These are phyloP conservation scores for Hanseniaspora meyeri DNA, from an alignment of 805 yeast species.

Conservation along the genomic window DNA sequence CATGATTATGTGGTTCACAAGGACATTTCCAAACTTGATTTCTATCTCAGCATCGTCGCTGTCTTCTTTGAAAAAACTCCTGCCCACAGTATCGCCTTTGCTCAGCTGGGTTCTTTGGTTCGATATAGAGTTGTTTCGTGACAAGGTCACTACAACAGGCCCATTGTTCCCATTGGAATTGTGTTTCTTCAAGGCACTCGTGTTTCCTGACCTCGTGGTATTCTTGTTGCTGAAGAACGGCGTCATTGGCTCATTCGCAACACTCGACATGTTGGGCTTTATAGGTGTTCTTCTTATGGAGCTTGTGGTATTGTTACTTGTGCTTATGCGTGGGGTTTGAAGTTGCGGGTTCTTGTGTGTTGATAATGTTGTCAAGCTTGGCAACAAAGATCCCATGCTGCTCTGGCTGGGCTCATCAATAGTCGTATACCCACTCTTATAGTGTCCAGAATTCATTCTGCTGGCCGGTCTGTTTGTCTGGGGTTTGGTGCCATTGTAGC, in stretches of 20 bases:
- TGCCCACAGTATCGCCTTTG: neutral
- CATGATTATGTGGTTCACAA: constrained; percentile 1
- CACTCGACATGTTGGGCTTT: constrained; percentile 23
- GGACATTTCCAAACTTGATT: neutral
- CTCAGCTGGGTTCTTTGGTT: neutral
- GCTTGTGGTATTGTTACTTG: neutral
- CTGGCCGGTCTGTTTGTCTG: neutral
- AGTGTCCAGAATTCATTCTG: neutral
- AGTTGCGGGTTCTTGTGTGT: neutral
- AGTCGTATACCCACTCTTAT: neutral
- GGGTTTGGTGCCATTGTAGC: neutral
- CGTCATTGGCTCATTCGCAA: constrained; percentile 26
- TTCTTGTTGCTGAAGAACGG: constrained; percentile 2
- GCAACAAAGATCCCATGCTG: neutral
- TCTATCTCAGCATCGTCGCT: neutral
- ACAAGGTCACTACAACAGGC: neutral
- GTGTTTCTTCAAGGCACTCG: neutral
- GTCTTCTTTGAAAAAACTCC: neutral
- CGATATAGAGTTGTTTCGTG: neutral
- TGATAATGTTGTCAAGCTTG: constrained; percentile 7
- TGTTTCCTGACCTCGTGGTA: neutral
- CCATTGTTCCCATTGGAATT: neutral
- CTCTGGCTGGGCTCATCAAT: constrained; percentile 1
- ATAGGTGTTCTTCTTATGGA: constrained; percentile 13
- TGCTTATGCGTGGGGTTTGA: neutral